Conservation (phyloP, 768 basidiomycete genomes). For the Phaffia tasmanica region DNA sequence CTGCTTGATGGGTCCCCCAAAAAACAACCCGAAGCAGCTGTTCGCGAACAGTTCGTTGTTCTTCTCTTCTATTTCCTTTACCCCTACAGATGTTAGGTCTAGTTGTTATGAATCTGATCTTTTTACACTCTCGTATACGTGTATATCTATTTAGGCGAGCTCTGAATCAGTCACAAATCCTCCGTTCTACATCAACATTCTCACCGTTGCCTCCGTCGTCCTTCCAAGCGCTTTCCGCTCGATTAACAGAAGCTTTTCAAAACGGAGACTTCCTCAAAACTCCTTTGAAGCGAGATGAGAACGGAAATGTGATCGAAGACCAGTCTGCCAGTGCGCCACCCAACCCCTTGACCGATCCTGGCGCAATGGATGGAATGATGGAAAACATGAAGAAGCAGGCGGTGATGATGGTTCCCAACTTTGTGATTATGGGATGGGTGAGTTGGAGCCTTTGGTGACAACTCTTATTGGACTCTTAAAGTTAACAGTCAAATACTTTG, state of each 20-base stretch:
- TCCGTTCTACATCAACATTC: slow-evolving; percentile 65
- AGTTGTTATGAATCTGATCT: neutral
- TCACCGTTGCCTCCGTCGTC: slow-evolving; percentile 53
- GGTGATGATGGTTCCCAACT: slow-evolving; percentile 54
- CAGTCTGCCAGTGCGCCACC: slow-evolving; percentile 42
- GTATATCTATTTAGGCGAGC: slow-evolving; percentile 49
- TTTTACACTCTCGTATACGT: slow-evolving; percentile 31
- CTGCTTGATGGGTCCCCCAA: slow-evolving; percentile 76
- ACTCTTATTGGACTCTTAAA: neutral
- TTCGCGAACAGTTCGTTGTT: slow-evolving; percentile 77
- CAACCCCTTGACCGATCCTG: slow-evolving; percentile 79
- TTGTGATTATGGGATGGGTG: slow-evolving; percentile 91
- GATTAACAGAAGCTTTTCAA: slow-evolving; percentile 32
- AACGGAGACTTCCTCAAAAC: slow-evolving; percentile 76
- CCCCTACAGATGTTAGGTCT: slow-evolving; percentile 16
- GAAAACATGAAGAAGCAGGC: slow-evolving; percentile 97
- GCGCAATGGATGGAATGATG: slow-evolving; percentile 97
- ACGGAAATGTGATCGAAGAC: slow-evolving; percentile 35
- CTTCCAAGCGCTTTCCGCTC: slow-evolving; percentile 35
- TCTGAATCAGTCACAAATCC: slow-evolving; percentile 67
- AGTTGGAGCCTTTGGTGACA: neutral
- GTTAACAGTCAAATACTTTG: neutral
- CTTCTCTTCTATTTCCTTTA: slow-evolving; percentile 23
- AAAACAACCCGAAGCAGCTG: slow-evolving; percentile 59
- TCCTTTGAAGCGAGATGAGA: slow-evolving; percentile 46